Conservation (phyloP, 83 land plant genomes). For the Isoetes engelmannii region DNA sequence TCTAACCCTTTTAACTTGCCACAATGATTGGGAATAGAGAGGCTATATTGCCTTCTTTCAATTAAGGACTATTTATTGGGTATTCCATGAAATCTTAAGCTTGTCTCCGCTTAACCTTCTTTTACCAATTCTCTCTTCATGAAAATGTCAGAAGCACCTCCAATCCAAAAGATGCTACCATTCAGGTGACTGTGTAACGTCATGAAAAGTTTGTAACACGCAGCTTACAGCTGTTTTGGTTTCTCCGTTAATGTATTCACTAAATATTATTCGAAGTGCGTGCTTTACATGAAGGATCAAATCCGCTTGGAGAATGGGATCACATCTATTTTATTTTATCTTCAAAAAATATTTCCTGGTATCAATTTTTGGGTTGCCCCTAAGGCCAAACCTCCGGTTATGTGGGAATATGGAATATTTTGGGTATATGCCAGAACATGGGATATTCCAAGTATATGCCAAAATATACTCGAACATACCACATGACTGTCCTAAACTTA, state of each 20-base stretch:
- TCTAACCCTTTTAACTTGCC: too few species aligned
- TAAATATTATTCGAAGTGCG: slow-evolving; percentile 87
- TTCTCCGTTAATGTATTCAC: slow-evolving; percentile 66
- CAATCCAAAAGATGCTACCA: slow-evolving; percentile 79
- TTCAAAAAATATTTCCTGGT: slow-evolving; percentile 92
- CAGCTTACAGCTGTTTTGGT: neutral
- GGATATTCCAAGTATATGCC: too few species aligned
- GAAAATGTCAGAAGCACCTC: slow-evolving; percentile 67
- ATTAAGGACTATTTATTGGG: slow-evolving; percentile 83
- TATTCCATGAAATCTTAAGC: slow-evolving; percentile 84
- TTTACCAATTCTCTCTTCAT: slow-evolving; percentile 92
- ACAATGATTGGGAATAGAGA: slow-evolving; percentile 45
- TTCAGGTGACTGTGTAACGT: slow-evolving; percentile 52
- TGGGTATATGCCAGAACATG: too few species aligned
- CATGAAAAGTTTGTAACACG: neutral
- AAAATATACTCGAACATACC: too few species aligned
- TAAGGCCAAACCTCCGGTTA: too few species aligned
- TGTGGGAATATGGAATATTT: too few species aligned
- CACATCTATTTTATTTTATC: slow-evolving; percentile 78
- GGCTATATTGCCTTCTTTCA: slow-evolving; percentile 68
- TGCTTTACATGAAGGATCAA: slow-evolving; percentile 63
- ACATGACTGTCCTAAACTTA: too few species aligned
- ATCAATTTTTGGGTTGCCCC: slow-evolving; percentile 4
- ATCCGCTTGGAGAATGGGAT: slow-evolving; percentile 69
- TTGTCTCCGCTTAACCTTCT: slow-evolving; percentile 69